Evolutionary conservation across 2,329 filamentous ascomycete genomes (phyloP), one percentile per base, ranked within the genome.

Genomic region (Curvularia hawaiiensis): DNA sequence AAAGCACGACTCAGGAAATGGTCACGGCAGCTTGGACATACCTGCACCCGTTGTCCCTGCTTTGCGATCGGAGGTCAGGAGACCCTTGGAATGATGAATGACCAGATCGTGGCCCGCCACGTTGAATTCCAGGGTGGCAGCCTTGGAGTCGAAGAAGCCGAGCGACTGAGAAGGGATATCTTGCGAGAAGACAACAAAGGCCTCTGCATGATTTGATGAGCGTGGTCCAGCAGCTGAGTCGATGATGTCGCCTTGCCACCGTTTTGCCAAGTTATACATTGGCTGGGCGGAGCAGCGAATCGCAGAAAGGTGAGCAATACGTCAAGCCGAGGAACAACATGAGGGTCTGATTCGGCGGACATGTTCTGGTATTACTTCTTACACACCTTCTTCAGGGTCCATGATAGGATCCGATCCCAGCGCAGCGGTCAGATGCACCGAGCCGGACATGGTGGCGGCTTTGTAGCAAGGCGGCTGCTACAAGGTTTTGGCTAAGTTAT

Each of bases 121-220:
- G 33, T 83, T 83, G 57, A 97, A 73, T 12, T 91, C 85, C 35
- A 97, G 75, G 2, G 79, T 77, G 1, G 83, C 74, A 10, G 90
- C 87, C 62, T 84, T 86, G 16, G 90, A 80, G 74, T 97, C 89
- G 62, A 98, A 79, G 77, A 97, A 95, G 70, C 94, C 95, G 10
- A 98, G 65, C 16, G 66, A 69, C 58, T 65, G 87, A 12, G 89
- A 90, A 0, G 90, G 87, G 26, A 91, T 85, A 18, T 86, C 79
- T 72, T 90, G 87, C 43, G 91, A 89, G 80, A 96, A 97, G 54
- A 97, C 83, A 38, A 93, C 79, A 71, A 96, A 97, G 4, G 91
- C 91, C 79, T 98, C 94, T 97, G 52, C 54, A 48, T 47, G 52
- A 58, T 50, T 50, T 54, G 59, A 61, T 66, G 56, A 68, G 61